These are phyloP conservation scores for Dactylis glomerata DNA, from an alignment of 176 grass and related monocot species.

Conservation along the genomic window DNA sequence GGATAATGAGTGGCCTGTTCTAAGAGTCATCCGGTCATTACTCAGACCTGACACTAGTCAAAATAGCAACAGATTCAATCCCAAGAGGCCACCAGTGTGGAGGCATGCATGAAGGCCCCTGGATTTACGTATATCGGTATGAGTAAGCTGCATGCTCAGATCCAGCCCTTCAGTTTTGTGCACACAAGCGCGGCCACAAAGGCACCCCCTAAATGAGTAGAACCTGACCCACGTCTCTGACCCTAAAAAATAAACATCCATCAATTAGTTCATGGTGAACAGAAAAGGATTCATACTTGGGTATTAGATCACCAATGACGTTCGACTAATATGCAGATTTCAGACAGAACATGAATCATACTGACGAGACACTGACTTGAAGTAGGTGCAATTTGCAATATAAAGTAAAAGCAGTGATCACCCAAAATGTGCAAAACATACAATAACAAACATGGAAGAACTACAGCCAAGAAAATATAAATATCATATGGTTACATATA, in stretches of 20 bases:
- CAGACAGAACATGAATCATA: no score
- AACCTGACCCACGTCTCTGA: conserved; percentile 38
- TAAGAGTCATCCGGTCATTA: background rate
- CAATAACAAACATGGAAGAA: background rate
- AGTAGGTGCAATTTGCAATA: background rate
- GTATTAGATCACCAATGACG: background rate
- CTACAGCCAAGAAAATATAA: background rate
- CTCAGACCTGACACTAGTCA: background rate
- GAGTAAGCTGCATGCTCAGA: conserved; percentile 36
- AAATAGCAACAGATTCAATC: background rate
- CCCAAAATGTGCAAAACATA: background rate
- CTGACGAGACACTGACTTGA: background rate
- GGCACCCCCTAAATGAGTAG: conserved; percentile 64
- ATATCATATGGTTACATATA: background rate
- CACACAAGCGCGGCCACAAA: conserved; percentile 50
- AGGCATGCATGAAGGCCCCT: background rate
- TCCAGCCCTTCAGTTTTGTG: conserved; percentile 56
- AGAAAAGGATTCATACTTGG: background rate
- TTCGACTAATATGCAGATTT: background rate
- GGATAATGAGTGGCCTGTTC: background rate
- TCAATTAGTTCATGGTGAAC: background rate
- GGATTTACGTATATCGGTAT: background rate
- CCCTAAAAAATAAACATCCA: conserved; percentile 37
- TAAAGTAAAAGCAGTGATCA: background rate
- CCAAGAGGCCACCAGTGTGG: background rate